These are phyloP conservation scores for Leccinum solheimii DNA, from an alignment of 1,284 basidiomycete species.

Conservation along the genomic window DNA sequence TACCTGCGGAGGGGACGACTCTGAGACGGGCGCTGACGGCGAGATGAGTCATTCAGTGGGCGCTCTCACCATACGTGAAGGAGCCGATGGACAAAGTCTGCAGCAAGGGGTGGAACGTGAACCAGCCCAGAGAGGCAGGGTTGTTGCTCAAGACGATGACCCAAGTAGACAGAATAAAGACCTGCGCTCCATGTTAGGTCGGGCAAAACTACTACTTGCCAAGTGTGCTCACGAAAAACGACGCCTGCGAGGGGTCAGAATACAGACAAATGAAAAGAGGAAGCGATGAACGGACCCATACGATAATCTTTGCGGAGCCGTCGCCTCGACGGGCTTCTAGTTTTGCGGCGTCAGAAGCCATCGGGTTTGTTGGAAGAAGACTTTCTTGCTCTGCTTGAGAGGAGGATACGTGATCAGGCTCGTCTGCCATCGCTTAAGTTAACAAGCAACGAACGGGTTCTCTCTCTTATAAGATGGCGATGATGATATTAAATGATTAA, in stretches of 20 bases:
- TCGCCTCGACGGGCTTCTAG: slow-evolving; percentile 29
- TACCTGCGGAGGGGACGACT: slow-evolving; percentile 37
- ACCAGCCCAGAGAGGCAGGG: slow-evolving; percentile 55
- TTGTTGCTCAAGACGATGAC: slow-evolving; percentile 49
- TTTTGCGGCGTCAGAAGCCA: slow-evolving; percentile 25
- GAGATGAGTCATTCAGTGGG: background rate
- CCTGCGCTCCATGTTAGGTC: slow-evolving; percentile 35
- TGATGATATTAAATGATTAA: slow-evolving; percentile 22
- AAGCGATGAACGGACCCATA: slow-evolving; percentile 22
- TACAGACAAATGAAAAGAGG: background rate
- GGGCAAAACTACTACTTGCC: background rate
- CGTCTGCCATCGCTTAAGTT: slow-evolving; percentile 13
- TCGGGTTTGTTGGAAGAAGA: slow-evolving; percentile 11
- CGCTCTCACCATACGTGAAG: slow-evolving; percentile 57
- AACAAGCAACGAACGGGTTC: too few relatives aligned
- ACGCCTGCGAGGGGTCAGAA: slow-evolving; percentile 9
- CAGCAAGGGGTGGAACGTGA: slow-evolving; percentile 63
- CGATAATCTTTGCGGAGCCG: slow-evolving; percentile 14
- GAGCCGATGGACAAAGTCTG: slow-evolving; percentile 55
- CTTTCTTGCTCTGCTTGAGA: slow-evolving; percentile 22
- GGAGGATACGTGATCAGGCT: background rate
- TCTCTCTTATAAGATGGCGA: background rate
- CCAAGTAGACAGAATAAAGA: slow-evolving; percentile 55
- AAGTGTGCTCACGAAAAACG: slow-evolving; percentile 23
- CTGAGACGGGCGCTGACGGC: background rate